Conservation (phyloP, 306 rosid genomes). For the Ormosia emarginata region DNA sequence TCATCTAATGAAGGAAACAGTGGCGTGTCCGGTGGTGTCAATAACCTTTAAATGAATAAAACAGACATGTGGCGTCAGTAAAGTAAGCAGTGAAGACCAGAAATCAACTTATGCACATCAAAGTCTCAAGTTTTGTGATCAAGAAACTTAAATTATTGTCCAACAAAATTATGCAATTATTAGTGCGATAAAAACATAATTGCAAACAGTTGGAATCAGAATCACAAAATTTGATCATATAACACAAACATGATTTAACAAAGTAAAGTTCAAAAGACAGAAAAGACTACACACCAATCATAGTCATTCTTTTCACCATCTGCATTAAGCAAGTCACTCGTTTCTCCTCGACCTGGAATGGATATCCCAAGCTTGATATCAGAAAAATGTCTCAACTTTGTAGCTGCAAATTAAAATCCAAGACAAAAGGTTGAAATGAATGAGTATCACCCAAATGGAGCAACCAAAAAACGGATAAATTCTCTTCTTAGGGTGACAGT, state of each 20-base stretch:
- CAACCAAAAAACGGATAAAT: neutral
- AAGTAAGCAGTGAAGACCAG: neutral
- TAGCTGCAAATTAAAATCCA: constrained; percentile 46
- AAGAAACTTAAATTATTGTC: neutral
- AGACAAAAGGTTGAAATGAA: constrained; percentile 15
- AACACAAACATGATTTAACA: neutral
- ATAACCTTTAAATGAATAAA: constrained; percentile 52
- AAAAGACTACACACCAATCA: constrained; percentile 61
- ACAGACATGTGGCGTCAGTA: constrained; percentile 21
- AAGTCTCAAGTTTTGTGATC: neutral
- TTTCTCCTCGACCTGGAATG: constrained; percentile 69
- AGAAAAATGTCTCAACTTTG: constrained; percentile 62
- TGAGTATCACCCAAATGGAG: constrained; percentile 25
- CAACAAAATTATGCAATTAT: neutral
- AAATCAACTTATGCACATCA: neutral
- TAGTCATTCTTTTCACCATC: constrained; percentile 80
- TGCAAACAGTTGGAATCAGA: neutral
- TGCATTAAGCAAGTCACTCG: constrained; percentile 58
- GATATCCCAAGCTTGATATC: constrained; percentile 69
- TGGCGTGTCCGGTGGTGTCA: constrained; percentile 89
- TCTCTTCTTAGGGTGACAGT: constrained; percentile 6
- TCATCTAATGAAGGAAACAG: constrained; percentile 84
- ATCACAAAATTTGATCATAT: neutral
- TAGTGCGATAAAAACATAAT: neutral
- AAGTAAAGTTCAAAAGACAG: neutral